Percentiles rank a stretch among this genome's conserved stretches.
Conservation (phyloP, 2,329 filamentous ascomycete genomes). For the Fusarium sp. region DNA sequence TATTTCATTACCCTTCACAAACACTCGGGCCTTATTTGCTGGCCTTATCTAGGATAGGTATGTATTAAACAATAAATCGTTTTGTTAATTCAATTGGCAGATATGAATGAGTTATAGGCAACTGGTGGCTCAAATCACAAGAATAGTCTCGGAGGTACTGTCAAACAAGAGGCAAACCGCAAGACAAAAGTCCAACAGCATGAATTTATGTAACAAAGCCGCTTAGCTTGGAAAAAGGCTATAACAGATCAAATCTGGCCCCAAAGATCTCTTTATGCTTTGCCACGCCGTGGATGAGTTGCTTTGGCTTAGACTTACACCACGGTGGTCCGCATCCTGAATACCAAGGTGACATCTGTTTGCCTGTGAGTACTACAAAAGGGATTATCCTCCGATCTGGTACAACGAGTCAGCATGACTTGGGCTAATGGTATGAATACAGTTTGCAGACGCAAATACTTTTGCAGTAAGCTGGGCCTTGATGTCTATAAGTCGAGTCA, state of each 20-base stretch:
- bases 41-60: background rate
- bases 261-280: background rate
- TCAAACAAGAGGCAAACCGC: background rate
- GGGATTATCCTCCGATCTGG: background rate
- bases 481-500: background rate
- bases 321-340: background rate
- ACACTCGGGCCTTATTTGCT: background rate
- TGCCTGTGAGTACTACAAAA: background rate
- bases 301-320: background rate
- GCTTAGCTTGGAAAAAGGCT: fast-evolving
- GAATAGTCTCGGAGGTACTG: background rate
- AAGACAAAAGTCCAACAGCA: background rate
- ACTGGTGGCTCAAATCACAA: background rate
- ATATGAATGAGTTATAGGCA: too few relatives aligned
- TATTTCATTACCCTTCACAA: background rate
- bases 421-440: background rate
- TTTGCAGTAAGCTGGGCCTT: too few relatives aligned
- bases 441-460: too few relatives aligned
- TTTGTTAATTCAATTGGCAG: too few relatives aligned
- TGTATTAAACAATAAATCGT: background rate
- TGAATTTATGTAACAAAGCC: background rate
- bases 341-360: background rate
- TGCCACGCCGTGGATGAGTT: background rate
- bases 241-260: fast-evolving
- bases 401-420: background rate